A percentile compares a stretch with the other conserved stretches of the same genome.
These are phyloP conservation scores for Teunomyces aglyptinius DNA, from an alignment of 805 yeast species.

Conservation along the genomic window DNA sequence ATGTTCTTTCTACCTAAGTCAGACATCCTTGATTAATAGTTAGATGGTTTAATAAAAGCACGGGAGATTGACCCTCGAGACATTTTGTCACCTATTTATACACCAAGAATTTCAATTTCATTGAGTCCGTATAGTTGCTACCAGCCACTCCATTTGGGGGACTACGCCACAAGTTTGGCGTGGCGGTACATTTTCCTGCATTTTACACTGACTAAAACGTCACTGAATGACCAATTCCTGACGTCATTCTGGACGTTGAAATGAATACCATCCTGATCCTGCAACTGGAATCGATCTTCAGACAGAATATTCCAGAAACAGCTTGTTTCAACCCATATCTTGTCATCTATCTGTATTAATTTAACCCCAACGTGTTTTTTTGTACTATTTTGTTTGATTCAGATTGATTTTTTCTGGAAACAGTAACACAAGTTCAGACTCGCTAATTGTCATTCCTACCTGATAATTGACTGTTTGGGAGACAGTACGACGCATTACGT, in stretches of 20 bases:
- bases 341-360: not conserved
- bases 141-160: not conserved
- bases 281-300: not conserved
- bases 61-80: not conserved
- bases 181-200: not conserved
- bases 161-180: not conserved
- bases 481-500: too few relatives aligned
- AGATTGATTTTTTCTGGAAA: too few relatives aligned
- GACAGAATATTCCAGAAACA: not conserved
- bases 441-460: too few relatives aligned
- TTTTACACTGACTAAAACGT: not conserved
- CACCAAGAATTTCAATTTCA: not conserved
- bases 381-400: too few relatives aligned
- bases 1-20: conserved; percentile 44
- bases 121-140: not conserved
- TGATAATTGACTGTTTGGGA: too few relatives aligned
- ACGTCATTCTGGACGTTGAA: not conserved
- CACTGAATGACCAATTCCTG: not conserved
- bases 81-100: not conserved
- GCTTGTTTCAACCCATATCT: not conserved
- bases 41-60: not conserved
- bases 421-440: too few relatives aligned
- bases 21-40: conserved; percentile 25
- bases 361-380: too few relatives aligned
- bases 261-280: not conserved